A percentile compares a stretch with the other conserved stretches of the same genome.
Conservation (phyloP, 1,284 basidiomycete species). For the Prillingera fragicola region DNA sequence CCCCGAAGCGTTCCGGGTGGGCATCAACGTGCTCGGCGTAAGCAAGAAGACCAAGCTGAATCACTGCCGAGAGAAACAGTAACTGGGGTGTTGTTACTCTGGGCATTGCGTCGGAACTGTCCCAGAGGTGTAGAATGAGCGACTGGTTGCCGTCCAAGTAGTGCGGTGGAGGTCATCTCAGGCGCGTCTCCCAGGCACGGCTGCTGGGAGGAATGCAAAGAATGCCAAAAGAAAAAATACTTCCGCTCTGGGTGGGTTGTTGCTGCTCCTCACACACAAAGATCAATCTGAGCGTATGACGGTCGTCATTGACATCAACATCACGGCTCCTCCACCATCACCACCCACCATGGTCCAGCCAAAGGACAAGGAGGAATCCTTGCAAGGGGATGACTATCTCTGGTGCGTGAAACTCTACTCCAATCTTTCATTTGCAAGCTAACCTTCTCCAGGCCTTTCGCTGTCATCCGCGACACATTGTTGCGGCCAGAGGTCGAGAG, state of each 20-base stretch:
- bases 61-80: conserved; percentile 18
- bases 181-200: too few relatives aligned
- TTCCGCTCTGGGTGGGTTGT: too few relatives aligned
- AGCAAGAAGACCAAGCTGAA: conserved; percentile 33
- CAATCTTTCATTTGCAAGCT: neutral
- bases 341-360: conserved; percentile 9
- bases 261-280: too few relatives aligned
- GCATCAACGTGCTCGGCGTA: conserved; percentile 42
- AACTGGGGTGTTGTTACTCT: neutral
- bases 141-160: too few relatives aligned
- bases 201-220: too few relatives aligned
- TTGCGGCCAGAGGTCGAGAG: conserved; percentile 22
- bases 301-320: too few relatives aligned
- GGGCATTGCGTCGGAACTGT: too few relatives aligned
- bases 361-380: conserved; percentile 3
- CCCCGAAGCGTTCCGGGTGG: conserved; percentile 38
- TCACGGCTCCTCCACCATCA: too few relatives aligned
- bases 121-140: too few relatives aligned
- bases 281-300: too few relatives aligned
- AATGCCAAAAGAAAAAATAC: too few relatives aligned
- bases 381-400: conserved; percentile 18
- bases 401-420: conserved; percentile 7
- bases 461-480: conserved; percentile 35
- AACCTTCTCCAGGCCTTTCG: conserved; percentile 27
- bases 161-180: too few relatives aligned